Percentiles rank a stretch among this genome's conserved stretches.
phyloP scores from a whole-genome alignment of 129 eudicot genomes.

The Gnaphalium uliginosum region DNA sequence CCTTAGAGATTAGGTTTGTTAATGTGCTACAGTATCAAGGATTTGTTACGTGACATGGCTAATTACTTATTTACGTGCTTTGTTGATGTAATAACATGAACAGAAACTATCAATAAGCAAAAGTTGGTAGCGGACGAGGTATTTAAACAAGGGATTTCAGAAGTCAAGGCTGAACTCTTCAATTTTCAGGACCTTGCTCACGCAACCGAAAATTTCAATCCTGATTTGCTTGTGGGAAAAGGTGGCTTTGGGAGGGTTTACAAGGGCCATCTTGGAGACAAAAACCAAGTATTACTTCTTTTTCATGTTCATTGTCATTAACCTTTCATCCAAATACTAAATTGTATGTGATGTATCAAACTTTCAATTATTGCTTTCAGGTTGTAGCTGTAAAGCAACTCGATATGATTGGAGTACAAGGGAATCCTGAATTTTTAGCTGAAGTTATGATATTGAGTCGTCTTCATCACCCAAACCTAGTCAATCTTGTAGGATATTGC shows the following conservation, averaged over 20 bases:
- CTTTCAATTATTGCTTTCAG: conserved; percentile 21
- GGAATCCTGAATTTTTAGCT: conserved; percentile 58
- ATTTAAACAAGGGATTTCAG: conserved; percentile 39
- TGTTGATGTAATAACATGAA: conserved; percentile 12
- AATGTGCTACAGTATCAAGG: background rate
- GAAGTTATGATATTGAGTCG: conserved; percentile 55
- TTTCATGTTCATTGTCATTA: background rate
- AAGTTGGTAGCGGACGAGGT: conserved; percentile 62
- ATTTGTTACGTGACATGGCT: background rate
- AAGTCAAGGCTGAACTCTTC: conserved; percentile 49
- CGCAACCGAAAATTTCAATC: conserved; percentile 71
- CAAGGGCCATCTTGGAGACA: conserved; percentile 48
- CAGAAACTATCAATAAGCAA: conserved; percentile 44
- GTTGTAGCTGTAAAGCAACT: conserved; percentile 68
- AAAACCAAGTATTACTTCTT: conserved; percentile 46
- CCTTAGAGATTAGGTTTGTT: too few species aligned
- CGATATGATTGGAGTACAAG: conserved; percentile 64
- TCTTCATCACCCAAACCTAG: conserved; percentile 65
- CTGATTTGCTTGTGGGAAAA: conserved; percentile 60
- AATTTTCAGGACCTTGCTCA: conserved; percentile 65
- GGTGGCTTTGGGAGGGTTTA: conserved; percentile 94
- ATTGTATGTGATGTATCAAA: background rate
- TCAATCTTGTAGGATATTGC: conserved; percentile 61
- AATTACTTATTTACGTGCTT: background rate
- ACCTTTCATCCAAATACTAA: background rate